Evolutionary conservation across 768 basidiomycete species (phyloP).

Genomic region (Collybia sp.): DNA sequence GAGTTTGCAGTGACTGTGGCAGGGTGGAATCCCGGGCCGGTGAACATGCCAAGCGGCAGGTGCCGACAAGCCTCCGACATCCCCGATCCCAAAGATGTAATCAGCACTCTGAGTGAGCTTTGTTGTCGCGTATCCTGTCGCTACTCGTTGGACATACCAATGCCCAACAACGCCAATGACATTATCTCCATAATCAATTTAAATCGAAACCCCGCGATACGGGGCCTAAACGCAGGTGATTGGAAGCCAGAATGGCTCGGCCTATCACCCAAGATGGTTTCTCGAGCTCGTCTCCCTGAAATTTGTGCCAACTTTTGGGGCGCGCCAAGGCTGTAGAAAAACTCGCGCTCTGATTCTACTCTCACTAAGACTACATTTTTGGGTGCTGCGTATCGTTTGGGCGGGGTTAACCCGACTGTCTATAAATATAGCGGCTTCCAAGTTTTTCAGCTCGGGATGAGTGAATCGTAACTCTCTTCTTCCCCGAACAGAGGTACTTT

Average conservation of each 20-base stretch:
- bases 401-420: background rate
- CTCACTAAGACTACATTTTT: constrained; percentile 36
- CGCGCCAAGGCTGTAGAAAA: background rate
- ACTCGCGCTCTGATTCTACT: background rate
- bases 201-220: constrained; percentile 36
- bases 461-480: constrained; percentile 15
- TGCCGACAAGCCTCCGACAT: too few relatives aligned
- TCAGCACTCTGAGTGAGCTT: constrained; percentile 20
- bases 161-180: constrained; percentile 28
- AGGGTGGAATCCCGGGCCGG: too few relatives aligned
- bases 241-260: constrained; percentile 51
- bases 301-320: constrained; percentile 40
- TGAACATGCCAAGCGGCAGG: too few relatives aligned
- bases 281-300: constrained; percentile 34
- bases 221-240: constrained; percentile 43
- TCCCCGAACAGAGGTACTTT: too few relatives aligned
- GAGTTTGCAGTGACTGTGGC: too few relatives aligned
- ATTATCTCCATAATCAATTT: constrained; percentile 29
- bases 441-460: constrained; percentile 51
- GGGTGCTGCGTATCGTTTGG: constrained; percentile 13
- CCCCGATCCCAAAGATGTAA: constrained; percentile 28
- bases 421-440: constrained; percentile 39
- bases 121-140: constrained; percentile 24
- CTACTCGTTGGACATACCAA: constrained; percentile 25
- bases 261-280: constrained; percentile 29